Conservation (phyloP, 108 stramenopile genomes). For the Skeletonema costatum region DNA sequence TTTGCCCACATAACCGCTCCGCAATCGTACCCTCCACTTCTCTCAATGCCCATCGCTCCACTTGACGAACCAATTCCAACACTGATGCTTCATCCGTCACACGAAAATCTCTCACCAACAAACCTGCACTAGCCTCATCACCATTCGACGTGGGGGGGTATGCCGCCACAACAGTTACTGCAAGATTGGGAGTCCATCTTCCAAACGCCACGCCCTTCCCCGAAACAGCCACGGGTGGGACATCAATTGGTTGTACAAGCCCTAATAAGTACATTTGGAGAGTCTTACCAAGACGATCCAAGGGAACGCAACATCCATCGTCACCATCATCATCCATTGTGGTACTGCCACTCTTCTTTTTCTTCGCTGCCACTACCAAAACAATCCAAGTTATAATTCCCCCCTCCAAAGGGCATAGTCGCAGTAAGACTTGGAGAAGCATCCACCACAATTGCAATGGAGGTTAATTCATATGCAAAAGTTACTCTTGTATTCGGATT, state of each 20-base stretch:
- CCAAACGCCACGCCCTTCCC: constrained; percentile 40
- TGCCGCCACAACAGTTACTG: constrained; percentile 81
- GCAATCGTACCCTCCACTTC: constrained; percentile 78
- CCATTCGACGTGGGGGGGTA: constrained; percentile 54
- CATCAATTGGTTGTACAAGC: constrained; percentile 66
- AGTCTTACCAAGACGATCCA: constrained; percentile 73
- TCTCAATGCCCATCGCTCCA: constrained; percentile 67
- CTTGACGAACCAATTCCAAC: constrained; percentile 46
- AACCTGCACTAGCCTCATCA: constrained; percentile 54
- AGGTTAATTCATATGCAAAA: constrained; percentile 80
- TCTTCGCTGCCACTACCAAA: not conserved
- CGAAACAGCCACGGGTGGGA: constrained; percentile 50
- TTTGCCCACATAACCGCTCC: constrained; percentile 53
- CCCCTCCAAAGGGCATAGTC: constrained; percentile 9
- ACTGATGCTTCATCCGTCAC: constrained; percentile 63
- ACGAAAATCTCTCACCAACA: constrained; percentile 77
- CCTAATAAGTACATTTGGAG: constrained; percentile 62
- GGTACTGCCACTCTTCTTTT: constrained; percentile 1
- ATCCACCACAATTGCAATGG: constrained; percentile 83
- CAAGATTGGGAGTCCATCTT: constrained; percentile 64
- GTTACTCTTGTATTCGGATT: constrained; percentile 67
- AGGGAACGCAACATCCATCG: constrained; percentile 50
- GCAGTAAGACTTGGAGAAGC: constrained; percentile 78
- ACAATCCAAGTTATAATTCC: constrained; percentile 4
- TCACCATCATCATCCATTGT: not conserved